These are phyloP conservation scores for Mycena haematopus DNA, from an alignment of 768 basidiomycete genomes.

Conservation along the genomic window DNA sequence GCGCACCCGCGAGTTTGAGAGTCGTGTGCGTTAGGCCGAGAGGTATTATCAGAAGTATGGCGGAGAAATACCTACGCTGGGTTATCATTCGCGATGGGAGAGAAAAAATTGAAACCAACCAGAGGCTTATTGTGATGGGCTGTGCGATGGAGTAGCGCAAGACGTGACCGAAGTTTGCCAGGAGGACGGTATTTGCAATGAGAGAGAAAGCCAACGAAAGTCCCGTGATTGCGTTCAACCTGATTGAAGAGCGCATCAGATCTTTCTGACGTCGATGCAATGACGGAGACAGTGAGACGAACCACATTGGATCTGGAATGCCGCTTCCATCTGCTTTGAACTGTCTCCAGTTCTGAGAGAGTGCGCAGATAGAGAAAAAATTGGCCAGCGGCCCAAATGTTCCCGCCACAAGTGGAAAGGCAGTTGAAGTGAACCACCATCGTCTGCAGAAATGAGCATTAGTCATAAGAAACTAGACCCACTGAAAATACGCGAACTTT, in stretches of 20 bases:
- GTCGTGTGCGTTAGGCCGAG: constrained; percentile 36
- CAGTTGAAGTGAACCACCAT: constrained; percentile 51
- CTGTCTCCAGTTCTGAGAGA: constrained; percentile 45
- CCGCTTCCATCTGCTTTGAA: constrained; percentile 22
- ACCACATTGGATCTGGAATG: constrained; percentile 45
- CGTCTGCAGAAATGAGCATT: constrained; percentile 29
- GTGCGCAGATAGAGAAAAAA: constrained; percentile 45
- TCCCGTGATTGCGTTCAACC: constrained; percentile 42
- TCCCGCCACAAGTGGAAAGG: constrained; percentile 48
- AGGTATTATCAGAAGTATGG: constrained; percentile 42
- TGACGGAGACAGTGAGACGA: neutral
- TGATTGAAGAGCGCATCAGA: constrained; percentile 21
- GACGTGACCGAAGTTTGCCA: constrained; percentile 47
- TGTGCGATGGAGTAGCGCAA: constrained; percentile 45
- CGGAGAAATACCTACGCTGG: constrained; percentile 44
- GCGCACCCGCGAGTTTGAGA: constrained; percentile 17
- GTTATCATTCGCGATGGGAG: neutral
- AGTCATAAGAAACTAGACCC: neutral
- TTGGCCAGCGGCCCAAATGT: constrained; percentile 50
- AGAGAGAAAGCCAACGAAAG: constrained; percentile 42
- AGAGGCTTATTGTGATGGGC: constrained; percentile 44
- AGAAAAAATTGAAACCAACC: constrained; percentile 32
- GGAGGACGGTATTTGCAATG: constrained; percentile 41
- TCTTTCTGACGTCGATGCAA: too few species aligned
- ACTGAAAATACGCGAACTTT: constrained; percentile 23